Evolutionary conservation across 164 flowering plant genomes (phyloP), one percentile per base, ranked within the genome.

Genomic region (Aristolochia fimbriata): DNA sequence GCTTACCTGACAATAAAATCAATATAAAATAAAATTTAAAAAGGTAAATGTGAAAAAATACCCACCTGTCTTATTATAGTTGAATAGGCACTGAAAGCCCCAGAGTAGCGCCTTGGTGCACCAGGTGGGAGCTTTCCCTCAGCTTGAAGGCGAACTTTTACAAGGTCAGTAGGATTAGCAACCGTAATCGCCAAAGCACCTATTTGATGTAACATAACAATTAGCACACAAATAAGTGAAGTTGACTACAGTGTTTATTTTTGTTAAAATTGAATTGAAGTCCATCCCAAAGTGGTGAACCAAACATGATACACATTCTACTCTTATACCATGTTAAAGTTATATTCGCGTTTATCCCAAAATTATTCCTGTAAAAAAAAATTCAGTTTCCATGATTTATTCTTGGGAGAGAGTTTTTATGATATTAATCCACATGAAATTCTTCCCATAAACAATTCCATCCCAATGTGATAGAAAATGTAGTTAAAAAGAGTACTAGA

Each of bases 141-240:
- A 60, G 92, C 81, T 73, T 93, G 99, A 68, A 93, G 97, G 59
- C 97, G 74, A 64, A 90, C 96, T 77, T 93, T 93, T 15, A 93
- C 99, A 58, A 93, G 96, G 77, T 93, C 99, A 61, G 97, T 93
- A 51, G 99, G 99, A 81, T 90, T 93, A 52, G 99, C 97, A 56
- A 93, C 80, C 24, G 75, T 33, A 33, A 93, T 93, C 27, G 88
- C 99, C 51, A 90, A 25, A 66, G 95, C 97, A 72, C 99, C 99
- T 93, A 80, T 65, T 65, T 46, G 50, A 70, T 22, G 31, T 48
- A 62, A 68, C 47, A 51, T 16, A 51, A 41, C 43, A 14, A 58
- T 25, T 48, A 15, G 64, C 47, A 21, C 0, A 51, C 58, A 49
- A n/a, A 9, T 23, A 49, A 60, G 55, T 4, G n/a, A 23, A 62